Evolutionary conservation across 768 basidiomycete species (phyloP), one percentile per base, ranked within the genome.

Genomic region (Auricularia sp.): DNA sequence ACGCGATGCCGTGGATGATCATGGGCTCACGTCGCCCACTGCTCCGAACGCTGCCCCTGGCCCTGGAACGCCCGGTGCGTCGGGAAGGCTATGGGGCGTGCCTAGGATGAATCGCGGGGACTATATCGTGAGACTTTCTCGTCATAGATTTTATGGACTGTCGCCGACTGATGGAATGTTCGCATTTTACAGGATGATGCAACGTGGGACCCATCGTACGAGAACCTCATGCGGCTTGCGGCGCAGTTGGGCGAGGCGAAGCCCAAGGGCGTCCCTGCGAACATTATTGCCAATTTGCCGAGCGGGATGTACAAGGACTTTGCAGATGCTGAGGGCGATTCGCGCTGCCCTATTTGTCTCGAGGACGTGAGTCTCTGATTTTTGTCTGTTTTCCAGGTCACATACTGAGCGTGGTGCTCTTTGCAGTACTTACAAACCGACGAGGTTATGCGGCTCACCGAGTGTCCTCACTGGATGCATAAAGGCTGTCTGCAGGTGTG

Each of bases 381-480:
- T 14, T 14, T 44, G 6, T 14, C 58, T 67, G 10, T n/a, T 63
- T 61, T 35, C n/a, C 56, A 62, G 24, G 16, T 29, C 18, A 44
- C 39, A 62, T 64, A 45, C 35, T 70, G 51, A 70, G 2, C 54
- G 67, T 24, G 16, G 44, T 35, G n/a, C 56, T 66, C 59, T 4
- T 63, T 1, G 29, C 29, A 92, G 90, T 93, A 92, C 68, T 75
- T 77, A 63, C 77, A 81, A 2, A 72, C 74, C n/a, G 90, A 92
- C 68, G 69, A 77, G 2, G 81, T 91, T 8, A 78, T 87, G 64
- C 89, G 86, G 68, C 79, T 91, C 5, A 76, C 80, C 33, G 85
- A 85, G 63, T 93, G 91, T 67, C 75, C 84, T 1, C 91, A 93
- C 74, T 93, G 90, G 89, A 74, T 92, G 68, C 91, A 93, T 73